Percentiles rank a stretch among this genome's conserved stretches.
Evolutionary conservation across 176 grass and related monocot species (phyloP).

Genomic region (Neostapfia colusana): DNA sequence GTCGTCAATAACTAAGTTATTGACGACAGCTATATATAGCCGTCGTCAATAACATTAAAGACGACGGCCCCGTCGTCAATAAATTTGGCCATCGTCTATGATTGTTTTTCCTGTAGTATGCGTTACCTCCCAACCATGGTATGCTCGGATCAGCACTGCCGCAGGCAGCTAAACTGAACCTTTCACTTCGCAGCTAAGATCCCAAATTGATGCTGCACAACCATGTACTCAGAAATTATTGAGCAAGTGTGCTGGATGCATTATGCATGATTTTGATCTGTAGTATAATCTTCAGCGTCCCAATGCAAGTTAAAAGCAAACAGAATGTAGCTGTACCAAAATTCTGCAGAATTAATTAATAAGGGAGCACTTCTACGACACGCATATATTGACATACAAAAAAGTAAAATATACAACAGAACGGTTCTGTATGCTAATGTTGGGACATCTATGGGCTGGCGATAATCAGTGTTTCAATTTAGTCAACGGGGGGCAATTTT

Average conservation of each 20-base stretch:
- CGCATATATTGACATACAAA: background rate
- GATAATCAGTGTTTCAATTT: background rate
- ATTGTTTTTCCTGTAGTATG: too few species aligned
- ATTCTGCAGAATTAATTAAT: background rate
- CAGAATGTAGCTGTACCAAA: background rate
- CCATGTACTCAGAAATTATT: background rate
- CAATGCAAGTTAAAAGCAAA: background rate
- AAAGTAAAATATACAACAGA: background rate
- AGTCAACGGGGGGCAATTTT: constrained; percentile 15
- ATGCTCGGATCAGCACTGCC: background rate
- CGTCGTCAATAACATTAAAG: too few species aligned
- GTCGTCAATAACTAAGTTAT: too few species aligned
- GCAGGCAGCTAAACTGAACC: background rate
- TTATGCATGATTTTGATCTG: background rate
- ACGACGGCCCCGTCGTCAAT: too few species aligned
- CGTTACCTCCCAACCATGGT: background rate
- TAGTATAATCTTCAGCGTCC: background rate
- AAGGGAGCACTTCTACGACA: too few species aligned
- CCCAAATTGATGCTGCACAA: too few species aligned
- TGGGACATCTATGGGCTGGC: background rate
- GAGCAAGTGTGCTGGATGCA: background rate
- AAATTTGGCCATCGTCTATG: too few species aligned
- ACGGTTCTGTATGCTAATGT: background rate
- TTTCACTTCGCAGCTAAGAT: background rate
- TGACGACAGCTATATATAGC: too few species aligned